Conservation (phyloP, 2,329 filamentous ascomycete species). For the Geosmithia putterillii region DNA sequence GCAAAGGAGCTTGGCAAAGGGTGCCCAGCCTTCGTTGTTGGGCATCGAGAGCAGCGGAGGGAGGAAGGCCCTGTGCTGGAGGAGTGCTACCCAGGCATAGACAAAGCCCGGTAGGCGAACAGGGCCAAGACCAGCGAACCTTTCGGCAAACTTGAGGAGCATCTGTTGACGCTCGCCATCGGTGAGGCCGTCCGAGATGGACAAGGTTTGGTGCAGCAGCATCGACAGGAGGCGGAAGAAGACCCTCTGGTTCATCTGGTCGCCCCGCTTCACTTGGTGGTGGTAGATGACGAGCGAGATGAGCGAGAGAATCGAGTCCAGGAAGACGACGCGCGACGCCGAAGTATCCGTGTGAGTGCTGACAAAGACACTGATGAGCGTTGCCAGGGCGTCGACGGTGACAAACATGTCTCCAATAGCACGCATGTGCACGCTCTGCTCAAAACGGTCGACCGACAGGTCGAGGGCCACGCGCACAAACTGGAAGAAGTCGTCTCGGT, state of each 20-base stretch:
- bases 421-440: slow-evolving; percentile 53
- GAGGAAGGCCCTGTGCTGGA: slow-evolving; percentile 78
- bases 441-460: slow-evolving; percentile 64
- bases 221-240: slow-evolving; percentile 85
- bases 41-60: slow-evolving; percentile 61
- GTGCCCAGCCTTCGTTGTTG: slow-evolving; percentile 60
- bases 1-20: slow-evolving; percentile 62
- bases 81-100: slow-evolving; percentile 71
- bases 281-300: slow-evolving; percentile 72
- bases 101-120: slow-evolving; percentile 68
- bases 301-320: slow-evolving; percentile 70
- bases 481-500: slow-evolving; percentile 61
- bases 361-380: slow-evolving; percentile 65
- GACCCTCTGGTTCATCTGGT: slow-evolving; percentile 74
- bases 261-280: slow-evolving; percentile 69
- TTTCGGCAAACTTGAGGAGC: slow-evolving; percentile 57
- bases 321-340: slow-evolving; percentile 54
- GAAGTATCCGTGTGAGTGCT: slow-evolving; percentile 55
- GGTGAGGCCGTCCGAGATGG: slow-evolving; percentile 42
- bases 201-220: slow-evolving; percentile 63
- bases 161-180: slow-evolving; percentile 56
- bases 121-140: slow-evolving; percentile 64
- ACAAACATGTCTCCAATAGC: slow-evolving; percentile 44
- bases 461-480: slow-evolving; percentile 80
- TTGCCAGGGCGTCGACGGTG: slow-evolving; percentile 69